These are phyloP conservation scores for bread wheat (Triticum aestivum) DNA, from an alignment of 176 grass and related monocot genomes.

Conservation along the genomic window DNA sequence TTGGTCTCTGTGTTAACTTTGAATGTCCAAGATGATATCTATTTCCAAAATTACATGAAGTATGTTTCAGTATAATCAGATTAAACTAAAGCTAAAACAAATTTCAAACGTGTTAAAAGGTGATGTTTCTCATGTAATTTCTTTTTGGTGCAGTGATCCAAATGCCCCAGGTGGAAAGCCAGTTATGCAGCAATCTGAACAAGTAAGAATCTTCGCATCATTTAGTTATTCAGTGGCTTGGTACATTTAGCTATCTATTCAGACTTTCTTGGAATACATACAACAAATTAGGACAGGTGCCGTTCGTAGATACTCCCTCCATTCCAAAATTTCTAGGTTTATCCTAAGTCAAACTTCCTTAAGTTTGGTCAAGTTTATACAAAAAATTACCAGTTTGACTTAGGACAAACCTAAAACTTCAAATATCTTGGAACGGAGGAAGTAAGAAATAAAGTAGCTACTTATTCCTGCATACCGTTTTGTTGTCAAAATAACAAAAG, in stretches of 20 bases:
- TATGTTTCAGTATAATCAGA: constrained; percentile 33
- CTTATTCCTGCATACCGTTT: neutral
- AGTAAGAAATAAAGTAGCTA: neutral
- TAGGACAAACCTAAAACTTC: too few species aligned
- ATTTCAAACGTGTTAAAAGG: neutral
- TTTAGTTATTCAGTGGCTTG: constrained; percentile 6
- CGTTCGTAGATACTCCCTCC: neutral
- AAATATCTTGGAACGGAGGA: too few species aligned
- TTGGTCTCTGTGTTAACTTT: constrained; percentile 54
- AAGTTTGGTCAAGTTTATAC: too few species aligned
- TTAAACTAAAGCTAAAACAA: neutral
- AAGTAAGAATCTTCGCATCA: constrained; percentile 23
- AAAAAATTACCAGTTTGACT: too few species aligned
- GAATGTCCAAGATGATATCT: constrained; percentile 76
- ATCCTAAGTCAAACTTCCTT: too few species aligned
- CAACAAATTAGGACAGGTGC: neutral
- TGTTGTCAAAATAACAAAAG: neutral
- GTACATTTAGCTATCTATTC: neutral
- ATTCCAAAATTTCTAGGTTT: too few species aligned
- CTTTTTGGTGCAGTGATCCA: constrained; percentile 62
- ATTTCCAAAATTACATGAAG: constrained; percentile 94
- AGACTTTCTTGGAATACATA: neutral
- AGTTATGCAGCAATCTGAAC: constrained; percentile 62
- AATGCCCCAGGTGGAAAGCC: constrained; percentile 79
- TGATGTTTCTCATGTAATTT: constrained; percentile 22